phyloP scores from a whole-genome alignment of 1,139 yeast species.

The Geotrichum restrictum region DNA sequence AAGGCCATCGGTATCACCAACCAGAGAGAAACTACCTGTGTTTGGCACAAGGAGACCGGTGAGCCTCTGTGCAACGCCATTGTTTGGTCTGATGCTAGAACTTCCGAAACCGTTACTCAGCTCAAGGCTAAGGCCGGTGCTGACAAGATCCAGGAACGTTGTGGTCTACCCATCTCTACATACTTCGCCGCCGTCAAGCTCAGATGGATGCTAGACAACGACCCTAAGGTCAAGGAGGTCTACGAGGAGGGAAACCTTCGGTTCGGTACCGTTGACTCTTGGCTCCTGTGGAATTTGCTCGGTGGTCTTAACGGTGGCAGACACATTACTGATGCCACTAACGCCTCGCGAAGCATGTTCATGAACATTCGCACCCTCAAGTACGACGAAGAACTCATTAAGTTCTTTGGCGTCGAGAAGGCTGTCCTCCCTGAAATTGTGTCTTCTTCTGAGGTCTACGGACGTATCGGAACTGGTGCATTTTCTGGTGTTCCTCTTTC shows the following conservation, averaged over 20 bases:
- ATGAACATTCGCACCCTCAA: slow-evolving; percentile 75
- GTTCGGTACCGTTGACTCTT: slow-evolving; percentile 93
- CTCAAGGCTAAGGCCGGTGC: slow-evolving; percentile 59
- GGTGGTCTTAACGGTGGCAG: slow-evolving; percentile 48
- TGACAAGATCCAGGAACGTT: slow-evolving; percentile 57
- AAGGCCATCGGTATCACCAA: slow-evolving; percentile 75
- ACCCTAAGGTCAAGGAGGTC: slow-evolving; percentile 60
- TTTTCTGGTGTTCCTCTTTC: slow-evolving; percentile 64
- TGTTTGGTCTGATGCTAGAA: slow-evolving; percentile 95
- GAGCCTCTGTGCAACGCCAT: slow-evolving; percentile 81
- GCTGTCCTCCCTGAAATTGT: slow-evolving; percentile 74
- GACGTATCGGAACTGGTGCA: slow-evolving; percentile 43
- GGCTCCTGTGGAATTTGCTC: slow-evolving; percentile 86
- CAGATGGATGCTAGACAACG: slow-evolving; percentile 85
- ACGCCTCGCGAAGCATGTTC: slow-evolving; percentile 87
- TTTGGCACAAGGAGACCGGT: slow-evolving; percentile 85
- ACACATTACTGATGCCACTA: slow-evolving; percentile 82
- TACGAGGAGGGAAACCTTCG: slow-evolving; percentile 74
- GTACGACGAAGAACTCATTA: slow-evolving; percentile 72
- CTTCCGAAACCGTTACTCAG: slow-evolving; percentile 66
- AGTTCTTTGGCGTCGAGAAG: slow-evolving; percentile 70
- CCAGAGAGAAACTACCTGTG: slow-evolving; percentile 91
- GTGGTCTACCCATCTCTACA: slow-evolving; percentile 86
- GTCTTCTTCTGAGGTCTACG: slow-evolving; percentile 77
- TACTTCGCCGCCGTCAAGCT: slow-evolving; percentile 90